These are phyloP conservation scores for Bruguiera parviflora DNA, from an alignment of 345 rosid genomes.

Conservation along the genomic window DNA sequence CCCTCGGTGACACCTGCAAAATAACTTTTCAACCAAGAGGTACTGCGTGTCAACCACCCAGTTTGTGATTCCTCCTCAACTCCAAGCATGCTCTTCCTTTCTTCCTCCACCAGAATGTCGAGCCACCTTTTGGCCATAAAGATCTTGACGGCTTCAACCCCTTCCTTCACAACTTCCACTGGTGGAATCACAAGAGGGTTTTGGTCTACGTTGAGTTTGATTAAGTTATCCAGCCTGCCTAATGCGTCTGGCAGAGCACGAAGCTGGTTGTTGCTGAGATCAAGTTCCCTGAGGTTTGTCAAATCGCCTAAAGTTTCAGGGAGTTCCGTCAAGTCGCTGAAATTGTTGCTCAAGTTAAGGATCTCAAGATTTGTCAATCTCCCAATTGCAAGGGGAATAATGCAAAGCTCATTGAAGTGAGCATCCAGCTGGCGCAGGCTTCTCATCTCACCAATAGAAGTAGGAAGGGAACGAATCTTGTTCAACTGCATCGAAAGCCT, in stretches of 20 bases:
- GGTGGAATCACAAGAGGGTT: conserved; percentile 81
- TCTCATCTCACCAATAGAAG: conserved; percentile 69
- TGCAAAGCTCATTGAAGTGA: conserved; percentile 74
- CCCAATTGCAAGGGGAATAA: conserved; percentile 65
- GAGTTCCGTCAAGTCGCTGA: conserved; percentile 69
- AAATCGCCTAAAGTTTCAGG: conserved; percentile 76
- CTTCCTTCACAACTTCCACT: conserved; percentile 50
- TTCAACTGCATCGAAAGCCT: conserved; percentile 62
- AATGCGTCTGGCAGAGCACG: conserved; percentile 75
- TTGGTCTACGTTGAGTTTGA: conserved; percentile 62
- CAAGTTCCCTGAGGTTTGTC: conserved; percentile 73
- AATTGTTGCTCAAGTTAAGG: conserved; percentile 70
- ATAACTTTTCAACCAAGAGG: conserved; percentile 64
- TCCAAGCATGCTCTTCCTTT: conserved; percentile 45
- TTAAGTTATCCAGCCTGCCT: conserved; percentile 68
- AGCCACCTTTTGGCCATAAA: conserved; percentile 82
- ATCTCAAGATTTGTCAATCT: conserved; percentile 62
- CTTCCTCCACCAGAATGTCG: conserved; percentile 64
- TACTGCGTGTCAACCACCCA: conserved; percentile 81
- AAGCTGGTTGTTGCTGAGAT: conserved; percentile 87
- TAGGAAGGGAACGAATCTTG: conserved; percentile 72
- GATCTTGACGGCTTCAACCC: conserved; percentile 64
- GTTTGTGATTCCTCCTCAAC: conserved; percentile 45
- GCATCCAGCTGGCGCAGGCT: conserved; percentile 62
- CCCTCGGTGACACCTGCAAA: conserved; percentile 41